Percentiles rank a stretch among this genome's conserved stretches.
Evolutionary conservation across 202 grass and related monocot genomes (phyloP).

Genomic region (Setaria italica): DNA sequence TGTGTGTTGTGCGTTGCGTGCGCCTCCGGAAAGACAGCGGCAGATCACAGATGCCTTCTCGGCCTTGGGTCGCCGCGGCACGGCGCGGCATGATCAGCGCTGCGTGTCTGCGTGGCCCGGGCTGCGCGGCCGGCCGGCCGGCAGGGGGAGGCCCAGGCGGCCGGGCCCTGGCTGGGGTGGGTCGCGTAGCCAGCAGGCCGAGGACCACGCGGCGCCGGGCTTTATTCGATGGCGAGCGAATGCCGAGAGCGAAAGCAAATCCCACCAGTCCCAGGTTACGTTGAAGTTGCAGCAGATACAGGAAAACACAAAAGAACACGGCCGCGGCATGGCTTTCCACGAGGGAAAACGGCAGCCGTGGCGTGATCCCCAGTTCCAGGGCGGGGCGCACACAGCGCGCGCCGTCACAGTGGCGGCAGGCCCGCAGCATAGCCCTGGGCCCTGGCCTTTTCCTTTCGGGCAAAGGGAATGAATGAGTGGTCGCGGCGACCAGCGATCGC

Average conservation of each 20-base stretch:
- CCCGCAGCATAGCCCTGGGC: neutral
- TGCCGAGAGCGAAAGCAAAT: conserved; percentile 9
- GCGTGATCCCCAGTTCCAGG: conserved; percentile 39
- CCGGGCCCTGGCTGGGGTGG: conserved; percentile 24
- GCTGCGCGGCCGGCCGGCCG: neutral
- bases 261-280: neutral
- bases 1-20: conserved; percentile 50
- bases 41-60: no score
- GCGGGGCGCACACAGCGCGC: neutral
- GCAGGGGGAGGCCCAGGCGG: conserved; percentile 34
- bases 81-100: neutral
- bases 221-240: conserved; percentile 49
- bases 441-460: conserved; percentile 46
- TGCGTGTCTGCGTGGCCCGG: conserved; percentile 10
- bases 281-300: neutral
- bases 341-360: conserved; percentile 15
- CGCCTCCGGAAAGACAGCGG: conserved; percentile 40
- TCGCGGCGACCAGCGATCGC: neutral
- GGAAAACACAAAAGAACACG: neutral
- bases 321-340: conserved; percentile 52
- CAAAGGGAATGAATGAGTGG: conserved; percentile 57
- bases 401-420: neutral
- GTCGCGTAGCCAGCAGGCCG: conserved; percentile 1
- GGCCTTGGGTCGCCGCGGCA: no score
- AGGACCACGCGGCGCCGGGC: conserved; percentile 38